Percentiles rank a stretch among this genome's conserved stretches.
phyloP scores from a whole-genome alignment of 2,329 filamentous ascomycete species.

The Epichloe gansuensis region DNA sequence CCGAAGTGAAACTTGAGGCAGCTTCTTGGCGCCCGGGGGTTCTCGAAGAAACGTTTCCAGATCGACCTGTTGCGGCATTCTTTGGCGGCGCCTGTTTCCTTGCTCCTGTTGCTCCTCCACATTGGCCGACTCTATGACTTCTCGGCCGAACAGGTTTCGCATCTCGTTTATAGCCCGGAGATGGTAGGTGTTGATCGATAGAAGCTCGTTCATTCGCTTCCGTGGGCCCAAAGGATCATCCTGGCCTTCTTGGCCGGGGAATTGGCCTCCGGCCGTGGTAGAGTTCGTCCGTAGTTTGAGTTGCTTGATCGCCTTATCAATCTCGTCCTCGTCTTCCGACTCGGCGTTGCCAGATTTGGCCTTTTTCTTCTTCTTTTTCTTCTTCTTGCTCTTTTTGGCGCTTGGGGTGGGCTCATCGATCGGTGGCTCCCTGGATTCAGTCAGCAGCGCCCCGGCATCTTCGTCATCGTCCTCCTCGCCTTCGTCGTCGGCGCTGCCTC shows the following conservation, averaged over 20 bases:
- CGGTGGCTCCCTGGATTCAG: slow-evolving; percentile 7
- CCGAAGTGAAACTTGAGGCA: slow-evolving; percentile 58
- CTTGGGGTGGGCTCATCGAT: slow-evolving; percentile 12
- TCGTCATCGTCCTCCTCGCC: slow-evolving; percentile 21
- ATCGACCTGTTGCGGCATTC: slow-evolving; percentile 39
- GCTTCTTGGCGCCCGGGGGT: slow-evolving; percentile 42
- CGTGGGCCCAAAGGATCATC: slow-evolving; percentile 5
- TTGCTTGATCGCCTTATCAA: slow-evolving; percentile 40
- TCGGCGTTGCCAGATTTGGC: slow-evolving; percentile 18
- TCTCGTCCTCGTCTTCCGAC: slow-evolving; percentile 34
- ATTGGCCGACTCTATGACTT: slow-evolving; percentile 41
- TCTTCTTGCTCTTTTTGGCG: slow-evolving; percentile 25
- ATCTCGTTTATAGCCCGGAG: slow-evolving; percentile 88
- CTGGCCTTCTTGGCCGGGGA: slow-evolving; percentile 5
- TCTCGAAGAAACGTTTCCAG: slow-evolving; percentile 41
- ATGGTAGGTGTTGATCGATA: slow-evolving; percentile 49
- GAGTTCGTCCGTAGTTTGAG: slow-evolving; percentile 15
- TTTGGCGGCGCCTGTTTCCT: slow-evolving; percentile 19
- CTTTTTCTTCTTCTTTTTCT: slow-evolving; percentile 24
- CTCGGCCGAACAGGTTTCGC: slow-evolving; percentile 47
- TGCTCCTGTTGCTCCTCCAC: slow-evolving; percentile 35
- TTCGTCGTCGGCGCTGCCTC: slow-evolving; percentile 28
- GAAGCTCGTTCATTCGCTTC: slow-evolving; percentile 25
- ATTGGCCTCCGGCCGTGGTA: neutral
- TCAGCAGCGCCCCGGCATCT: slow-evolving; percentile 17